Conservation (phyloP, 495 filamentous ascomycete genomes). For the Trichodelitschia bisporula region DNA sequence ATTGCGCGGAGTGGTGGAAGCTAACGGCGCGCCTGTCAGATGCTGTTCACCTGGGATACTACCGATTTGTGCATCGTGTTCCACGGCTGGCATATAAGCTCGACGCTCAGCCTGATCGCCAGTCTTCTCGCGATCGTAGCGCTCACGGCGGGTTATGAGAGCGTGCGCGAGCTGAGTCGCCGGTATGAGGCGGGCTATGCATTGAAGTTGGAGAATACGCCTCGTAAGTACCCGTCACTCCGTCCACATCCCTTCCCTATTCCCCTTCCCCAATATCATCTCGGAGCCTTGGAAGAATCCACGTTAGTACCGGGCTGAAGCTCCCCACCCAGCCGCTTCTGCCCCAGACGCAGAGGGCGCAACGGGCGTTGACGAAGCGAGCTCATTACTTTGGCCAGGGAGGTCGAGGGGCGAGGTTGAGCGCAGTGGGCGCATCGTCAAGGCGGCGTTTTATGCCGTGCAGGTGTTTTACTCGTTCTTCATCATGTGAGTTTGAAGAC, state of each 20-base stretch:
- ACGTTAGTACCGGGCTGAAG: no score
- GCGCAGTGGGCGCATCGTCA: constrained; percentile 31
- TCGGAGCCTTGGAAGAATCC: no score
- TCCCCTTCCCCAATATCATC: neutral
- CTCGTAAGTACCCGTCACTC: neutral
- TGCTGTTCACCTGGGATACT: constrained; percentile 94
- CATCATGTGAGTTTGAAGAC: constrained; percentile 59
- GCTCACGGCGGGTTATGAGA: constrained; percentile 77
- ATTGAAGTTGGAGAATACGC: constrained; percentile 1
- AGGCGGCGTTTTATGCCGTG: constrained; percentile 64
- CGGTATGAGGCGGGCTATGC: constrained; percentile 36
- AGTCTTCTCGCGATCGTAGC: constrained; percentile 63
- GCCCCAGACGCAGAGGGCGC: no score
- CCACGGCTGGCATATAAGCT: constrained; percentile 62
- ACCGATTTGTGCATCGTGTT: constrained; percentile 88
- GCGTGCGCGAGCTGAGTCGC: constrained; percentile 47
- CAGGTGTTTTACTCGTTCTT: constrained; percentile 99
- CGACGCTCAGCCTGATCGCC: constrained; percentile 42
- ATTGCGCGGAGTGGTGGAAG: neutral
- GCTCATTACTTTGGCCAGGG: constrained; percentile 53
- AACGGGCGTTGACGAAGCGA: constrained; percentile 23
- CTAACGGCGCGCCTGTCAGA: constrained; percentile 23
- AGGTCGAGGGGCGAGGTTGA: constrained; percentile 20
- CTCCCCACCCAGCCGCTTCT: no score
- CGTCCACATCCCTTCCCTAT: neutral